phyloP scores from a whole-genome alignment of 257 asterid species.

The Schizonepeta tenuifolia region DNA sequence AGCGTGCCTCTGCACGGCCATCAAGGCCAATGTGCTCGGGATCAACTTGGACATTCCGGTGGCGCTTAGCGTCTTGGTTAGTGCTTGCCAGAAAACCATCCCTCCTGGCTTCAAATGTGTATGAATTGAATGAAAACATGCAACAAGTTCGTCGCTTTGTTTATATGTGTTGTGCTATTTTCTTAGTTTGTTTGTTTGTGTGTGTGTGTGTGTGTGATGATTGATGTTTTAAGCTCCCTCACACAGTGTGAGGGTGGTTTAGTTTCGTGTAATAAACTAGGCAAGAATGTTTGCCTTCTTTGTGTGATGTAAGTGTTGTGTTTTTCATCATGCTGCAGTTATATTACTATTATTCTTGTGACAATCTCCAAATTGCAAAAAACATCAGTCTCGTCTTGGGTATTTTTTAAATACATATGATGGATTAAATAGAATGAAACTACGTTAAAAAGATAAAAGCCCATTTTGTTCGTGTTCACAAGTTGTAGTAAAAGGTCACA shows the following conservation, averaged over 20 bases:
- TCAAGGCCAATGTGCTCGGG: slow-evolving; percentile 82
- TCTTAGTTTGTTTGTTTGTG: slow-evolving; percentile 22
- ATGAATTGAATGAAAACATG: slow-evolving; percentile 12
- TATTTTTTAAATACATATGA: neutral
- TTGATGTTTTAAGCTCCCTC: neutral
- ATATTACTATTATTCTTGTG: neutral
- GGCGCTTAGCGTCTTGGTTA: slow-evolving; percentile 68
- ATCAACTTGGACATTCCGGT: slow-evolving; percentile 74
- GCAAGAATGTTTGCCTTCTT: slow-evolving; percentile 41
- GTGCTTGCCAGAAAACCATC: slow-evolving; percentile 63
- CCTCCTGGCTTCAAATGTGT: slow-evolving; percentile 77
- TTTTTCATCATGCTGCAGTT: neutral
- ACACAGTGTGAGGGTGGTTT: slow-evolving; percentile 17
- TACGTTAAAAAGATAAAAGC: neutral
- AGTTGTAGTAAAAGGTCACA: too few species aligned
- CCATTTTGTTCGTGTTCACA: neutral
- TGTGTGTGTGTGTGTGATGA: neutral
- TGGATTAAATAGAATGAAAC: neutral
- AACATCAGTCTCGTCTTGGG: neutral
- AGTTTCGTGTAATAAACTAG: slow-evolving; percentile 33
- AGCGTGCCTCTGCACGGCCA: slow-evolving; percentile 83
- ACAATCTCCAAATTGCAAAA: neutral
- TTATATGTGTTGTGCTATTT: neutral
- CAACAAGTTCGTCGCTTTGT: neutral
- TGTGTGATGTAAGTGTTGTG: slow-evolving; percentile 14